Evolutionary conservation across 305 asterid species (phyloP), one percentile per base, ranked within the genome.

Genomic region (Withania somnifera): DNA sequence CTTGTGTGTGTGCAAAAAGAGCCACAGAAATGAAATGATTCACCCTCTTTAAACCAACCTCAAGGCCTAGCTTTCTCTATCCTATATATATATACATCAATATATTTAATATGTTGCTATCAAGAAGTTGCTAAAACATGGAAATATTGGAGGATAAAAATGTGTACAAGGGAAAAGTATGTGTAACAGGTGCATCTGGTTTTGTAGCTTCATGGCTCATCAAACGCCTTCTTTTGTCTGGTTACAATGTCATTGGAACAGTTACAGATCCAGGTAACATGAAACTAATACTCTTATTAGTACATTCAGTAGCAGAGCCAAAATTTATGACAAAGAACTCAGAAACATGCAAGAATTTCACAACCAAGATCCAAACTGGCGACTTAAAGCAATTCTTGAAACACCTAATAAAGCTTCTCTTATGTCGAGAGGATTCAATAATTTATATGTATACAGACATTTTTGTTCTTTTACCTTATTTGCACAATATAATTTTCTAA

Each of bases 121-220:
- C 80, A 69, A 22, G 78, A 68, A 15, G 40, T 80, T 69, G 56
- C 22, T 54, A 9, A 67, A 82, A 52, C 7, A 57, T 34, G 56
- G 78, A 32, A 45, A 14, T 34, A 73, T 14, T 73, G 34, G 22
- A 50, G 13, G 20, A 26, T 24, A 52, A 58, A 50, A 75, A 63
- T 86, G 90, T 86, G 5, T 14, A 47, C 24, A 73, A 88, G 83
- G 90, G 93, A 2, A 93, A 85, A 86, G 97, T 94, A 7, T 94
- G 99, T 57, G 99, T 96, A 52, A 96, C 98, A 6, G 98, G 98
- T 52, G 98, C 99, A 50, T 82, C 95, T 53, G 99, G 99, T 38
- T 96, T 90, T 82, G 81, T 94, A 7, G 98, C 98, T 2, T 96
- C 99, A 13, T 96, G 98, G 97, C 88, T 94, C 26, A 88, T 95